A percentile compares a stretch with the other conserved stretches of the same genome.
Evolutionary conservation across 1,284 basidiomycete genomes (phyloP).

Genomic region (Malassezia globosa): DNA sequence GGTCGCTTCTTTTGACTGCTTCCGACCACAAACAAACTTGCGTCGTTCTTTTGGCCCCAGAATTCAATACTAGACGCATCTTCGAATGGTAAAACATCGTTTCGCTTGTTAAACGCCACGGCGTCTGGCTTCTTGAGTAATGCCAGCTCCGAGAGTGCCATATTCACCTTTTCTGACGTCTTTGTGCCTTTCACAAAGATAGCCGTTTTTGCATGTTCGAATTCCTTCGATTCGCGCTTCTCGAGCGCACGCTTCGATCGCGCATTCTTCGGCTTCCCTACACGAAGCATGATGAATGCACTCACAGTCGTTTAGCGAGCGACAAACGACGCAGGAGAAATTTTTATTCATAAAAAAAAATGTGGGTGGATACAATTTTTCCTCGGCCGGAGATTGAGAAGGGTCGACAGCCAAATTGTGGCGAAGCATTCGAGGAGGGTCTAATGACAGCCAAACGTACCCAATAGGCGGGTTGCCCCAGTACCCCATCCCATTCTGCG

Average conservation of each 20-base stretch:
- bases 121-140: slow-evolving; percentile 52
- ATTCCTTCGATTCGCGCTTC: slow-evolving; percentile 70
- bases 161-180: slow-evolving; percentile 66
- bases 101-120: slow-evolving; percentile 91
- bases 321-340: too few relatives aligned
- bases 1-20: slow-evolving; percentile 91
- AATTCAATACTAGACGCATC: slow-evolving; percentile 69
- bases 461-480: background rate
- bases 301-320: too few relatives aligned
- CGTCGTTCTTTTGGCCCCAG: slow-evolving; percentile 89
- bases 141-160: slow-evolving; percentile 64
- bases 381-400: slow-evolving; percentile 5
- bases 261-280: slow-evolving; percentile 80
- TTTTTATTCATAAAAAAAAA: background rate
- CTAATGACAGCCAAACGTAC: too few relatives aligned
- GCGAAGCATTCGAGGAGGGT: too few relatives aligned
- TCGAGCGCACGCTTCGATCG: slow-evolving; percentile 86
- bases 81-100: slow-evolving; percentile 82
- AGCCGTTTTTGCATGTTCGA: slow-evolving; percentile 66
- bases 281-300: slow-evolving; percentile 25
- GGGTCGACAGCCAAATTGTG: too few relatives aligned
- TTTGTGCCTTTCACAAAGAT: slow-evolving; percentile 84
- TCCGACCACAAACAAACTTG: slow-evolving; percentile 76
- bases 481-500: background rate
- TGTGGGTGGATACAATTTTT: background rate